Evolutionary conservation across 2,329 filamentous ascomycete species (phyloP), one percentile per base, ranked within the genome.

Genomic region (Aspergillus sp.): DNA sequence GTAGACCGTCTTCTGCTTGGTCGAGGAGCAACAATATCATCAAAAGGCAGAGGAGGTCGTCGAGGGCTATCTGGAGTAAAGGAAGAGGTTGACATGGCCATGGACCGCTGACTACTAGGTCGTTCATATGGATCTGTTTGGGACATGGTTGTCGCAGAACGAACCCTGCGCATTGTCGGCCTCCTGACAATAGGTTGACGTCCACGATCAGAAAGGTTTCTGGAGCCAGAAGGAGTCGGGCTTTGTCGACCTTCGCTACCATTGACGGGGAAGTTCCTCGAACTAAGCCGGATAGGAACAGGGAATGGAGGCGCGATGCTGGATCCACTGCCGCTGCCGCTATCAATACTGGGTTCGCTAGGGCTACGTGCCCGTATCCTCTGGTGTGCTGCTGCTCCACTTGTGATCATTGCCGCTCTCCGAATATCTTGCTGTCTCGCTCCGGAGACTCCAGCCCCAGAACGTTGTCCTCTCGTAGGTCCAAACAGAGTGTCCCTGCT

Each of bases 201-300:
- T 31, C 78, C 74, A 27, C 79, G 73, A 43, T 79, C 73, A 29
- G 68, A 66, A 66, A 78, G 81, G n/a, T 68, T 65, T 19, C 75
- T 74, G n/a, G 73, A 72, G 8, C 69, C 68, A 29, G 80, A 77
- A 13, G 76, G 74, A 1, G 85, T 89, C 1, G 90, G 90, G 60
- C 88, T 95, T 50, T 82, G 78, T 33, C 82, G 83, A 4, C 86
- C 86, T 49, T 95, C 89, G 61, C 86, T 90, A 40, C 78, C 72
- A 52, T 78, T 84, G 47, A 82, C 67, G 1, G 82, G 79, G 19
- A 84, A 77, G 57, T 85, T 83, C 47, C 90, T 82, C 5, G 90
- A 98, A 66, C 91, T 97, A 28, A 88, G 87, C 44, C 93, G 78
- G 3, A 84, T 85, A 0, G 93, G 93, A 6, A 98, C 95, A 0